phyloP scores from a whole-genome alignment of 2,329 filamentous ascomycete species.

The Colletotrichum eleusines region DNA sequence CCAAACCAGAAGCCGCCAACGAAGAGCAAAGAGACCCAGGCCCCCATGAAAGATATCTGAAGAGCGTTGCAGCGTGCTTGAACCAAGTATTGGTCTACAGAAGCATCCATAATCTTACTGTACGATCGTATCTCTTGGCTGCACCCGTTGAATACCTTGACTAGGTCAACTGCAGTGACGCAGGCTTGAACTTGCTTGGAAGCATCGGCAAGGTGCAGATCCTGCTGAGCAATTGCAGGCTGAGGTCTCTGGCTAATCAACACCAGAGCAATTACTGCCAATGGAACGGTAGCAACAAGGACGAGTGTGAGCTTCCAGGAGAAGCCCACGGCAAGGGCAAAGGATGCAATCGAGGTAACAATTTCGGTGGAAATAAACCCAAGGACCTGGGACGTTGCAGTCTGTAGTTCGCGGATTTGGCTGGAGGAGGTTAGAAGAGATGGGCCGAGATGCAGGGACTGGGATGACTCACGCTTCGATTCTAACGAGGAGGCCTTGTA shows the following conservation, averaged over 20 bases:
- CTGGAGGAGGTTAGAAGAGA: constrained; percentile 59
- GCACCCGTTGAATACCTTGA: constrained; percentile 88
- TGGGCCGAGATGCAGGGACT: background rate
- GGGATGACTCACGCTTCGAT: constrained; percentile 74
- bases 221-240: constrained; percentile 76
- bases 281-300: constrained; percentile 78
- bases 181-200: constrained; percentile 79
- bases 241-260: constrained; percentile 72
- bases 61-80: constrained; percentile 77
- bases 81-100: constrained; percentile 72
- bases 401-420: constrained; percentile 84
- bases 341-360: constrained; percentile 73
- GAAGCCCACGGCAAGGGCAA: constrained; percentile 79
- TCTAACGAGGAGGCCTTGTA: constrained; percentile 76
- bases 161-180: constrained; percentile 77
- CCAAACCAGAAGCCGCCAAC: constrained; percentile 94
- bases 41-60: constrained; percentile 79
- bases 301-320: constrained; percentile 89
- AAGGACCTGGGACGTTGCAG: constrained; percentile 82
- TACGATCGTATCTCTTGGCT: constrained; percentile 78
- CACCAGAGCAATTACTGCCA: constrained; percentile 71
- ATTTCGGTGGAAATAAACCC: constrained; percentile 76
- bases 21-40: constrained; percentile 84
- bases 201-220: constrained; percentile 73
- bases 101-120: constrained; percentile 63